Evolutionary conservation across 2,329 filamentous ascomycete genomes (phyloP).

Genomic region (Botrytis tulipae): DNA sequence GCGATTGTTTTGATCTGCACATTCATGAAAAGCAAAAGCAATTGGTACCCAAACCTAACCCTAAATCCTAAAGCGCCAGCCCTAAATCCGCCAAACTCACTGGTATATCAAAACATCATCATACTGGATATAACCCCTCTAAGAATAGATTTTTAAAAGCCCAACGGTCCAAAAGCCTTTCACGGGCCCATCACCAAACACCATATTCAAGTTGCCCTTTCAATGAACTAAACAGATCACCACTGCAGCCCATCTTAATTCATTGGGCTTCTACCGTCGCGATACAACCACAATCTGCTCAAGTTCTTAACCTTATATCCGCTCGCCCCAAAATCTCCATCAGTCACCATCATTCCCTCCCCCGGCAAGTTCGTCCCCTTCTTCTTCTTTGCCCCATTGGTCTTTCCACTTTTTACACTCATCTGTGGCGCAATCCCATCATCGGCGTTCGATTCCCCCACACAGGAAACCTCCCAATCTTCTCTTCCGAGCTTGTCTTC

Average conservation of each 20-base stretch:
- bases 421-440: conserved; percentile 45
- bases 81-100: background rate
- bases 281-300: conserved; percentile 61
- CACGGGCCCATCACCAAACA: background rate
- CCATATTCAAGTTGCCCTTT: background rate
- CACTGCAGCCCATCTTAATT: conserved; percentile 26
- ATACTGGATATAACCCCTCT: background rate
- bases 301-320: conserved; percentile 56
- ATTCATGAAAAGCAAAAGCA: background rate
- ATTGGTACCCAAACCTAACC: background rate
- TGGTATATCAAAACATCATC: background rate
- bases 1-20: background rate
- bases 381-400: conserved; percentile 31
- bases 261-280: conserved; percentile 55
- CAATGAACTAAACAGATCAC: background rate
- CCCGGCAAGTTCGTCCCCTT: background rate
- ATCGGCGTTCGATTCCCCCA: conserved; percentile 36
- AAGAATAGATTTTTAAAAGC: background rate
- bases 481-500: conserved; percentile 12
- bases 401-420: conserved; percentile 3
- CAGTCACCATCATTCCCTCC: conserved; percentile 18
- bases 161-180: background rate
- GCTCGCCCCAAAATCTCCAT: conserved; percentile 3
- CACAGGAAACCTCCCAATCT: conserved; percentile 10
- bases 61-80: background rate